Evolutionary conservation across 1,284 basidiomycete species (phyloP), one percentile per base, ranked within the genome.

Genomic region (Xerocomus minutiporus): DNA sequence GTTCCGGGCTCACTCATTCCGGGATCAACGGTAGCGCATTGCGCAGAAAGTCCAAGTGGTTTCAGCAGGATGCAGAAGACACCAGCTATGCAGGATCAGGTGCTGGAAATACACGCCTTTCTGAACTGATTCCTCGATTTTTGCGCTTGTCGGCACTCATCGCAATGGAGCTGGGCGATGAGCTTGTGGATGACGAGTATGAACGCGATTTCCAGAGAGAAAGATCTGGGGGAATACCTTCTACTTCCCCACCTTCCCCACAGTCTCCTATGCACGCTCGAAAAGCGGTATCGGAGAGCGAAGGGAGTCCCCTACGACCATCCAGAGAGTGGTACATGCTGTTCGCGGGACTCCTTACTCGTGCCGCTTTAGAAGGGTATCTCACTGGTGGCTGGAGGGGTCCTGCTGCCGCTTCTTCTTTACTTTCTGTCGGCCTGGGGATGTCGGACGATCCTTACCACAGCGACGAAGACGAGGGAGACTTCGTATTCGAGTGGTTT

Each of bases 311-410:
- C 2, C 67, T 88, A 36, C 75, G 77, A 2, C 88, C 88, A 1
- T 84, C 87, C 31, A 71, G 79, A 31, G 82, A 84, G 56, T 93
- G 91, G 91, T 93, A 91, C 68, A 77, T 85, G 66, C 75, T 93
- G 8, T 74, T 92, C 8, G 81, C 80, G 0, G 84, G 86, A 1
- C 71, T 93, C 25, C 73, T 91, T 25, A 90, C 88, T 4, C 80
- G 89, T 25, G 87, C 88, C 0, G 86, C 83, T 26, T 70, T 93
- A 48, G 89, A 93, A 62, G 91, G 90, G 0, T 93, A 91, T 63
- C 73, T 92, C 42, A 83, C 82, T 5, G 83, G 82, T 11, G 84
- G 85, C 1, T 93, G 91, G 91, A 78, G 77, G 34, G 86, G 89
- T 0, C 73, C 79, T 1, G 77, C 82, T 43, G 81, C 83, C 4